These are phyloP conservation scores for Penicillium crystallinum DNA, from an alignment of 495 filamentous ascomycete genomes.

Conservation along the genomic window DNA sequence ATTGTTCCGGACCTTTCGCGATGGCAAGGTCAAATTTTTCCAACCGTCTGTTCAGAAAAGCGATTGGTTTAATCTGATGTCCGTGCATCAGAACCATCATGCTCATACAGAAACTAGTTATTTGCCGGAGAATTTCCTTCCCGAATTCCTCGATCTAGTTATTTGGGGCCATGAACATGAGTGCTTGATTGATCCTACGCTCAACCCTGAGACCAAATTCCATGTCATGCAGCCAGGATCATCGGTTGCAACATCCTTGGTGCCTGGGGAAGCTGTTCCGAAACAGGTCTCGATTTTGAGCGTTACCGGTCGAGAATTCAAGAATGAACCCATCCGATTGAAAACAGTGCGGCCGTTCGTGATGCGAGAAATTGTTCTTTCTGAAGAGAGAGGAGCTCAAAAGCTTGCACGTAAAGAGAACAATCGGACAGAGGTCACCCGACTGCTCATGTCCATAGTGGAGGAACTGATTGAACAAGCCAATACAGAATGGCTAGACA, in stretches of 20 bases:
- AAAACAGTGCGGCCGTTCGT: constrained; percentile 90
- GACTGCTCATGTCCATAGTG: constrained; percentile 68
- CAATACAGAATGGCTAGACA: constrained; percentile 68
- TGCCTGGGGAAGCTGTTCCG: constrained; percentile 81
- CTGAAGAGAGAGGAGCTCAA: constrained; percentile 70
- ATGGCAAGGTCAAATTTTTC: constrained; percentile 91
- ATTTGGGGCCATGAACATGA: constrained; percentile 99
- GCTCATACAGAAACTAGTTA: constrained; percentile 86
- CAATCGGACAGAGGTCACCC: constrained; percentile 74
- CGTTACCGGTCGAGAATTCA: constrained; percentile 77
- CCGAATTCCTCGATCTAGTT: constrained; percentile 84
- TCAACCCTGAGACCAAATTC: constrained; percentile 82
- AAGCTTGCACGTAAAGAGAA: constrained; percentile 72
- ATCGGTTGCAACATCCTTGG: constrained; percentile 87
- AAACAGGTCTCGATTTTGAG: constrained; percentile 87
- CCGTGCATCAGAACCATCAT: constrained; percentile 94
- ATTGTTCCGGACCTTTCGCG: constrained; percentile 85
- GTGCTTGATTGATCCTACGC: constrained; percentile 76
- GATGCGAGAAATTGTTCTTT: constrained; percentile 74
- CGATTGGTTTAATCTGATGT: constrained; percentile 96
- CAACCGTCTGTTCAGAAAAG: constrained; percentile 73
- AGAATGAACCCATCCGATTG: constrained; percentile 72
- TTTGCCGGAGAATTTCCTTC: constrained; percentile 89
- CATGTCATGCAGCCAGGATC: constrained; percentile 97
- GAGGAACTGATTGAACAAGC: constrained; percentile 84